Conservation (phyloP, 225 moss, liverwort and hornwort genomes). For the Takakia lepidozioides region DNA sequence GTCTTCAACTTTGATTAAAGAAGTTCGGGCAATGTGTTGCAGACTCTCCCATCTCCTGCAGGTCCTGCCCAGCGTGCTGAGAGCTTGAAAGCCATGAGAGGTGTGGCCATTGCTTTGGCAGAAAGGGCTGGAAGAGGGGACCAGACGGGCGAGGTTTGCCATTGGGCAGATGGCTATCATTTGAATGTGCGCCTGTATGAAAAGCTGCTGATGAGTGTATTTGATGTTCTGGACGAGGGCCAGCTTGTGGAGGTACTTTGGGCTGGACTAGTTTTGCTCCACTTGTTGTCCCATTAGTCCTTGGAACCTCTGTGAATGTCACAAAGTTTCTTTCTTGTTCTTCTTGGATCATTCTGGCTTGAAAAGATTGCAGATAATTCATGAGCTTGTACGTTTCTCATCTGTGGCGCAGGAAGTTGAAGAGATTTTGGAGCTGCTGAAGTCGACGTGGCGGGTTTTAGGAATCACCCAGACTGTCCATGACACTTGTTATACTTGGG, state of each 20-base stretch:
- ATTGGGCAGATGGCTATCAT: slow-evolving; percentile 98
- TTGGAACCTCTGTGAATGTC: too few species aligned
- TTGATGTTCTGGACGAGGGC: slow-evolving; percentile 92
- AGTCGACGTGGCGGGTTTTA: slow-evolving; percentile 89
- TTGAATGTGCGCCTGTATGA: slow-evolving; percentile 91
- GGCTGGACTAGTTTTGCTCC: too few species aligned
- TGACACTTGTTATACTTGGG: slow-evolving; percentile 92
- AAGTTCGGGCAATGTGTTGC: slow-evolving; percentile 9
- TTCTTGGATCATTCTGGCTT: too few species aligned
- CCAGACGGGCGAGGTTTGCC: slow-evolving; percentile 82
- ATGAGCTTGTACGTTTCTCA: too few species aligned
- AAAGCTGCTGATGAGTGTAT: slow-evolving; percentile 88
- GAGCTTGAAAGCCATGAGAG: slow-evolving; percentile 61
- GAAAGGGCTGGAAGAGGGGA: slow-evolving; percentile 83
- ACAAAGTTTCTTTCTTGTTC: too few species aligned
- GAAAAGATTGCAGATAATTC: too few species aligned
- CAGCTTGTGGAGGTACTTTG: slow-evolving; percentile 73
- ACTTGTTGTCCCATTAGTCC: too few species aligned
- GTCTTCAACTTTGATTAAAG: background rate
- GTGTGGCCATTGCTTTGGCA: slow-evolving; percentile 53
- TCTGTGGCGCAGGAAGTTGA: slow-evolving; percentile 91
- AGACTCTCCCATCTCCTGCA: slow-evolving; percentile 69
- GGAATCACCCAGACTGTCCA: slow-evolving; percentile 92
- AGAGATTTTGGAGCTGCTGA: slow-evolving; percentile 88
- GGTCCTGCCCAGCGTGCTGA: slow-evolving; percentile 78